Base-by-base conservation (phyloP, 257 asterid genomes). In the Echites panduratus region DNA sequence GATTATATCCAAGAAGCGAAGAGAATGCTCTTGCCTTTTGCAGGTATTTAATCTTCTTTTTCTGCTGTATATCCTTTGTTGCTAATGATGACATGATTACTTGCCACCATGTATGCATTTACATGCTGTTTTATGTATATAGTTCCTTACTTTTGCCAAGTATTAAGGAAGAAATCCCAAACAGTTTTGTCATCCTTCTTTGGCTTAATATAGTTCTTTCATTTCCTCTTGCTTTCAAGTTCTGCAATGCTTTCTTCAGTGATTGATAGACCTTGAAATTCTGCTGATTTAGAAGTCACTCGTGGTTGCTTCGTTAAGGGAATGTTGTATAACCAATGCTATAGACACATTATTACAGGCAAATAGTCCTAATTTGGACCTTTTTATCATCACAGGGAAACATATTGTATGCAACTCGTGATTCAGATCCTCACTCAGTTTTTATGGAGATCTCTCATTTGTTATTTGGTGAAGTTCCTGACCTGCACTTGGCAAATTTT, bases 401-500 rank as follows among this genome's bases (percentile, higher is more conserved):
- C 79, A 80, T 81, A 72, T 74, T 95, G 72, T 92, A 86, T 82
- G 87, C 89, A 79, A 80, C 88, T 80, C 84, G 62, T 63, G 89
- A 81, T 68, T 81, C 92, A 27, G 93, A 90, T 82, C 74, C 90
- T 32, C 98, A 92, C 81, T 73, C 96, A 43, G 64, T 92, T 71
- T 95, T 86, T 75, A 66, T 90, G 79, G 97, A 95, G 84, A 74
- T 95, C 49, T 92, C 99, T 67, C 76, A 86, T 76, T 77, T 92
- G 26, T 85, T 95, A 26, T 81, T 76, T 49, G 74, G 77, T 52
- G 96, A 88, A 71, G 65, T 81, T 79, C 89, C 90, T 0, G 85
- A 90, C 56, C 73, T 95, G 87, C 94, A 87, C 70, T 80, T 95
- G 40, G 99, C 98, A 19, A 95, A 95, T 85, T 92, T 95, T 82